A percentile compares a stretch with the other conserved stretches of the same genome.
Conservation (phyloP, 2,329 filamentous ascomycete genomes). For the Colletotrichum agaves region DNA sequence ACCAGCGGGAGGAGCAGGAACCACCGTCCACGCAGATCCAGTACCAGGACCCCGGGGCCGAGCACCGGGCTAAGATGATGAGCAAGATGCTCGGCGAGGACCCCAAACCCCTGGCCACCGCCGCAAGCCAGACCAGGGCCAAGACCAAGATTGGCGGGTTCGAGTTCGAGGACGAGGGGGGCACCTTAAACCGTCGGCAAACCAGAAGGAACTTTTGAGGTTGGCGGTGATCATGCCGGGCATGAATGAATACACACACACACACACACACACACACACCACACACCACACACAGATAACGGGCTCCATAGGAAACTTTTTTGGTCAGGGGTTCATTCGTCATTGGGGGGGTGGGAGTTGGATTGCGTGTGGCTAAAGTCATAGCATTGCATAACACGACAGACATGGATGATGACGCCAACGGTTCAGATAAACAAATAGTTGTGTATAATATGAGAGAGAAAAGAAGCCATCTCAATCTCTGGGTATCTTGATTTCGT, state of each 20-base stretch:
- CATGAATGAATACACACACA: too few species aligned
- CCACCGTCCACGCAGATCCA: constrained; percentile 64
- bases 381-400: constrained; percentile 29
- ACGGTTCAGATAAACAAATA: neutral
- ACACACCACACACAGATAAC: neutral
- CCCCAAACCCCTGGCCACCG: neutral
- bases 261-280: too few species aligned
- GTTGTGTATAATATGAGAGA: neutral
- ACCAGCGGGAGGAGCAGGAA: constrained; percentile 25
- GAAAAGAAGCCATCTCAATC: constrained; percentile 6
- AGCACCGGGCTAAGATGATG: constrained; percentile 56
- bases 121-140: neutral
- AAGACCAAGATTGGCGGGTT: constrained; percentile 32
- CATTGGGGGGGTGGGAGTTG: neutral
- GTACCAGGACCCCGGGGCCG: constrained; percentile 63
- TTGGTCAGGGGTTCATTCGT: neutral
- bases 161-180: constrained; percentile 19
- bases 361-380: neutral
- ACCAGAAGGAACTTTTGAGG: constrained; percentile 11
- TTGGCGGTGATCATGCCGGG: too few species aligned
- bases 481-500: constrained; percentile 32
- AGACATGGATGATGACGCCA: constrained; percentile 23
- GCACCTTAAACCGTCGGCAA: constrained; percentile 13
- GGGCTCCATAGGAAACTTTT: neutral
- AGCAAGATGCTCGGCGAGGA: constrained; percentile 51